phyloP scores from a whole-genome alignment of 371 early-diverging fungal genomes.

The Mucor plumbeus region DNA sequence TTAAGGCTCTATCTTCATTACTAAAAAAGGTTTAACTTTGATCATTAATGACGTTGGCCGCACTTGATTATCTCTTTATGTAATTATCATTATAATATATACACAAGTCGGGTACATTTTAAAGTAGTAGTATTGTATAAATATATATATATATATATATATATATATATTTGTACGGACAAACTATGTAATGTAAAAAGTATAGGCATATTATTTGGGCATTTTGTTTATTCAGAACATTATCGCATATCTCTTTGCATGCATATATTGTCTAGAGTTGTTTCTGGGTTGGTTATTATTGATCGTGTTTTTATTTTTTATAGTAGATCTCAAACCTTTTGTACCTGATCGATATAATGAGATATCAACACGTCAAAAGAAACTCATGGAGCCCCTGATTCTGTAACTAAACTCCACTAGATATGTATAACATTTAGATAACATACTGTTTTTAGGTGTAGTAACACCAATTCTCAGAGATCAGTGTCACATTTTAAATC shows the following conservation, averaged over 20 bases:
- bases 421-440: not conserved
- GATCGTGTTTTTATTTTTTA: not conserved
- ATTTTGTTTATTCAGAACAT: too few species aligned
- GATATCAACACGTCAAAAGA: not conserved
- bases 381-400: not conserved
- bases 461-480: too few species aligned
- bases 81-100: not conserved
- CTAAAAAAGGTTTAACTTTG: constrained; percentile 5
- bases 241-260: too few species aligned
- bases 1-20: not conserved
- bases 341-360: not conserved
- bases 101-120: constrained; percentile 4
- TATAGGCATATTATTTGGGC: too few species aligned
- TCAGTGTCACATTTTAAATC: not conserved
- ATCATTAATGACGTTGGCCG: not conserved
- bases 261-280: too few species aligned
- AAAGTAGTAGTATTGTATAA: not conserved
- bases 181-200: too few species aligned
- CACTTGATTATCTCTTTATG: not conserved
- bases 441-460: too few species aligned
- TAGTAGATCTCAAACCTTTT: not conserved
- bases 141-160: too few species aligned
- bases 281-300: not conserved
- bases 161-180: too few species aligned
- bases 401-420: not conserved